A percentile compares a stretch with the other conserved stretches of the same genome.
Evolutionary conservation across 2,329 filamentous ascomycete species (phyloP).

Genomic region (Alternaria angustiovoidea): DNA sequence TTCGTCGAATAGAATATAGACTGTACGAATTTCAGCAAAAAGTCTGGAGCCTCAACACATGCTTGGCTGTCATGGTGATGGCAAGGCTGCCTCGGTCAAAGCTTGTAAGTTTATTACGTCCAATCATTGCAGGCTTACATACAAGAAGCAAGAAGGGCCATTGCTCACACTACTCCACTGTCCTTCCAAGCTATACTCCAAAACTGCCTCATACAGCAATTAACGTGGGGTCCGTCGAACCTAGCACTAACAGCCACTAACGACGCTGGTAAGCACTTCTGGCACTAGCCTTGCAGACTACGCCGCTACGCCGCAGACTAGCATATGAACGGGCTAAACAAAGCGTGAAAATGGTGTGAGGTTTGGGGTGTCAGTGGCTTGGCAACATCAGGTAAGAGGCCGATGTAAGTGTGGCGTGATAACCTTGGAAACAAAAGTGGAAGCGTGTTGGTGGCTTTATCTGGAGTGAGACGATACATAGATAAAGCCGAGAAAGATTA

Average conservation of each 20-base stretch:
- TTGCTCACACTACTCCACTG: neutral
- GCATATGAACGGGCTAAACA: neutral
- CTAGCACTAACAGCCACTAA: conserved; percentile 7
- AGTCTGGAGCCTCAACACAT: neutral
- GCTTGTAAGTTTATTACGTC: neutral
- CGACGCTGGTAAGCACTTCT: conserved; percentile 5
- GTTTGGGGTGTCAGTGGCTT: neutral
- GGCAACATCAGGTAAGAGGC: neutral
- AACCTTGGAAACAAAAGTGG: neutral
- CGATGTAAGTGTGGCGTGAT: neutral
- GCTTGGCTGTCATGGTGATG: neutral
- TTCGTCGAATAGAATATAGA: neutral
- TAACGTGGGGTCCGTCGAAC: conserved; percentile 2
- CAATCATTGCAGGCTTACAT: neutral
- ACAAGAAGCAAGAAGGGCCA: neutral
- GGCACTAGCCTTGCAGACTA: conserved; percentile 1
- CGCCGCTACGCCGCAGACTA: conserved; percentile 4
- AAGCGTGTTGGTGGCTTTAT: neutral
- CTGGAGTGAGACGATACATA: neutral
- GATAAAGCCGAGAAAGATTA: neutral
- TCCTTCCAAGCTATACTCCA: neutral
- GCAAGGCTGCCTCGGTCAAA: neutral
- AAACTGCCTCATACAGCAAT: conserved; percentile 3
- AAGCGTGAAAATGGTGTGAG: neutral
- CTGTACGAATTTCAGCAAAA: too few species aligned